phyloP scores from a whole-genome alignment of 495 filamentous ascomycete genomes.

The Hypoxylon trugodes region DNA sequence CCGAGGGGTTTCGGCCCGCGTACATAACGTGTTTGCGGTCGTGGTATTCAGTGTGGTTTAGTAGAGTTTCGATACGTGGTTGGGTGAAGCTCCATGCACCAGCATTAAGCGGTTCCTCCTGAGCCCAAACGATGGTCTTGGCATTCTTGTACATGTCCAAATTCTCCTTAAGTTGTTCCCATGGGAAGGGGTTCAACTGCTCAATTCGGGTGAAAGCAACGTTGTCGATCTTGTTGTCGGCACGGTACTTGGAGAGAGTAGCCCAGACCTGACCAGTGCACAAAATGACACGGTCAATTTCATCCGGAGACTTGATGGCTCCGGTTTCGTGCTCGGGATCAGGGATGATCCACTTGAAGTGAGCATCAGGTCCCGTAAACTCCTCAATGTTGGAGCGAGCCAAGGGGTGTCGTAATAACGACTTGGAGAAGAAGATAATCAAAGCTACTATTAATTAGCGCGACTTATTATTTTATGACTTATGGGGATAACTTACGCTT shows the following conservation, averaged over 20 bases:
- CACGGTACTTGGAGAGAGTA: conserved; percentile 88
- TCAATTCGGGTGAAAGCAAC: conserved; percentile 94
- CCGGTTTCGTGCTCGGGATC: conserved; percentile 81
- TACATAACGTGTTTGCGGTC: conserved; percentile 96
- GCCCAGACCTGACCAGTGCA: conserved; percentile 96
- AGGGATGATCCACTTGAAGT: conserved; percentile 95
- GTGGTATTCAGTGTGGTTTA: conserved; percentile 91
- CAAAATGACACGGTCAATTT: conserved; percentile 93
- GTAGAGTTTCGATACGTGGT: conserved; percentile 92
- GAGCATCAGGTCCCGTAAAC: conserved; percentile 80
- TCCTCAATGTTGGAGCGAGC: conserved; percentile 89
- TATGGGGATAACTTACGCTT: conserved; percentile 78
- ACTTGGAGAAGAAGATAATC: conserved; percentile 97
- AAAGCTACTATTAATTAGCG: conserved; percentile 70
- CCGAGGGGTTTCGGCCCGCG: conserved; percentile 88
- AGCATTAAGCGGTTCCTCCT: conserved; percentile 97
- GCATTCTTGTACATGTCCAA: conserved; percentile 95
- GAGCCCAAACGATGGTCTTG: conserved; percentile 93
- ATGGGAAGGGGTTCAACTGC: conserved; percentile 98
- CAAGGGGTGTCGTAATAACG: conserved; percentile 88
- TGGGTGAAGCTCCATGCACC: conserved; percentile 95
- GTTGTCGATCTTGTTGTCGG: conserved; percentile 81
- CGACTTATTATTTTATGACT: not conserved
- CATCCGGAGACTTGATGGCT: conserved; percentile 76
- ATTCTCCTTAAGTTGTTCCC: conserved; percentile 94